Conservation (phyloP, 257 asterid genomes). For the Capsicum pubescens region DNA sequence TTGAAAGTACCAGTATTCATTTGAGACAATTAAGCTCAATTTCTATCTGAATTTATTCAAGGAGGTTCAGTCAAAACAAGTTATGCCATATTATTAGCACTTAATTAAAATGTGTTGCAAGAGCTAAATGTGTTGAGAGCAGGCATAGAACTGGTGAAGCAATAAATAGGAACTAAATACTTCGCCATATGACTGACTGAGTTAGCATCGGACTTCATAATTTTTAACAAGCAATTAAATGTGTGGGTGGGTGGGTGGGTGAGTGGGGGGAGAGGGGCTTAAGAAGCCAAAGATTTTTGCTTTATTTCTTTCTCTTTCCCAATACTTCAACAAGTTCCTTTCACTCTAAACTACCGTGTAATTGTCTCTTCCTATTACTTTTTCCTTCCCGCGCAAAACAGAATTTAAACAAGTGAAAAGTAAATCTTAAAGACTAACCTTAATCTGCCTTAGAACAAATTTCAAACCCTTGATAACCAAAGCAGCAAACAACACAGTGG, state of each 20-base stretch:
- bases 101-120: neutral
- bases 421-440: conserved; percentile 28
- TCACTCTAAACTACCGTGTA: conserved; percentile 12
- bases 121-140: neutral
- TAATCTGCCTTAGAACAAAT: conserved; percentile 31
- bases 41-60: neutral
- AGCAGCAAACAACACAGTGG: conserved; percentile 17
- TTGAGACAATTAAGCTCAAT: neutral
- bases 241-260: no score
- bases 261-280: neutral
- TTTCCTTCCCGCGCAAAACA: conserved; percentile 15
- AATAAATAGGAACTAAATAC: conserved; percentile 13
- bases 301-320: conserved; percentile 5
- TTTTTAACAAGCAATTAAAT: neutral
- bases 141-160: neutral
- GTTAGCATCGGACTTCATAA: neutral
- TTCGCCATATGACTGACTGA: neutral
- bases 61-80: conserved; percentile 5
- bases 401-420: neutral
- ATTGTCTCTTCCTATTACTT: neutral
- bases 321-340: neutral
- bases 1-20: conserved; percentile 13
- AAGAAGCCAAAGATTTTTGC: neutral
- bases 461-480: conserved; percentile 35
- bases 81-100: conserved; percentile 6